Evolutionary conservation across 257 asterid genomes (phyloP).

Genomic region (Penstemon newberryi): DNA sequence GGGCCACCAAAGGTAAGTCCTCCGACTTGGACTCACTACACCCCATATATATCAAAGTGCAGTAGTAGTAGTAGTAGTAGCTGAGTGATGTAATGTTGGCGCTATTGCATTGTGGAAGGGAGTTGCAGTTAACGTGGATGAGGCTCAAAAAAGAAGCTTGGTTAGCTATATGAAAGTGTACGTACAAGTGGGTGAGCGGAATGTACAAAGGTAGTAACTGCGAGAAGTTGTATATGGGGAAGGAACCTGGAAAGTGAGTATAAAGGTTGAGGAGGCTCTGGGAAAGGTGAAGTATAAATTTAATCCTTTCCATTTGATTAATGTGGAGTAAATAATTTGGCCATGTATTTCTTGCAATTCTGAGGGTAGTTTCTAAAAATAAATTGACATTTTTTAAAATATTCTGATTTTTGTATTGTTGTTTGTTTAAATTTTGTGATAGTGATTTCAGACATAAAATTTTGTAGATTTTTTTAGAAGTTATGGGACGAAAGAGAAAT

Average conservation of each 20-base stretch:
- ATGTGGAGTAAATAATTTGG: no score
- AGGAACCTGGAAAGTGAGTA: no score
- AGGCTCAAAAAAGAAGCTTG: slow-evolving; percentile 7
- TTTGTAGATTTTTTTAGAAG: no score
- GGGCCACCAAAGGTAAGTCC: slow-evolving; percentile 68
- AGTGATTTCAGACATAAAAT: no score
- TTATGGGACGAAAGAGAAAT: no score
- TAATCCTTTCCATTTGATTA: no score
- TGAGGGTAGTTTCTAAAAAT: no score
- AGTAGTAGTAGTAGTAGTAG: slow-evolving; percentile 10
- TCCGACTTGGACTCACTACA: slow-evolving; percentile 81
- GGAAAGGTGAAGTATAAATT: no score
- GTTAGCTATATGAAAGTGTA: slow-evolving; percentile 33
- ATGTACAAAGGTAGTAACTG: slow-evolving; percentile 26
- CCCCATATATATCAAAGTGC: slow-evolving; percentile 52
- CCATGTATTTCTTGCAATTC: no score
- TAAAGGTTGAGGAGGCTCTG: neutral
- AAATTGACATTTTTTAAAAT: no score
- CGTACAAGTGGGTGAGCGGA: slow-evolving; percentile 33
- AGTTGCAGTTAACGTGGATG: neutral
- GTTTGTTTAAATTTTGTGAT: no score
- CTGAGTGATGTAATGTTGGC: slow-evolving; percentile 24
- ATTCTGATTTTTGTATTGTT: no score
- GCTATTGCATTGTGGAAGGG: slow-evolving; percentile 43
- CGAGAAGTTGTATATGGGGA: neutral